Conservation (phyloP, 106 monocot species). For the Allium cepa region DNA sequence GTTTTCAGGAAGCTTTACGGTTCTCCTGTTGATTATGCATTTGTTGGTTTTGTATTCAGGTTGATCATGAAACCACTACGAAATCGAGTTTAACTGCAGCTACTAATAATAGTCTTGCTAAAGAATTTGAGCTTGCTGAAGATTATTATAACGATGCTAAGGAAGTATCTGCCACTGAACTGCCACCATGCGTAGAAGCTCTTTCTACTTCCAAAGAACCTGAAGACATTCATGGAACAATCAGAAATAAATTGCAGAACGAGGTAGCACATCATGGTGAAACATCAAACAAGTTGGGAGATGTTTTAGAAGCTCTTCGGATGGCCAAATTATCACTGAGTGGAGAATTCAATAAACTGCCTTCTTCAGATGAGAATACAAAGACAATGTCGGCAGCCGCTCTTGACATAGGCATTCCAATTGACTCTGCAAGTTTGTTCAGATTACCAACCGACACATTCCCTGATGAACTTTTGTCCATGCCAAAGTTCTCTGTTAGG, state of each 20-base stretch:
- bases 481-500: conserved; percentile 8
- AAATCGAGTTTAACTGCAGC: too few species aligned
- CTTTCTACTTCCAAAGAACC: neutral
- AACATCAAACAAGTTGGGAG: conserved; percentile 16
- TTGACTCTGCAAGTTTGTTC: conserved; percentile 37
- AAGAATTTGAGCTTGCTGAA: too few species aligned
- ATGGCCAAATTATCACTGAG: conserved; percentile 53
- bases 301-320: conserved; percentile 52
- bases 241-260: neutral
- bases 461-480: conserved; percentile 7
- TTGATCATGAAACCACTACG: too few species aligned
- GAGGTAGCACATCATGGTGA: neutral
- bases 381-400: conserved; percentile 11
- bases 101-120: too few species aligned
- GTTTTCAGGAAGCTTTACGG: too few species aligned
- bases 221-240: neutral
- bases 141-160: too few species aligned
- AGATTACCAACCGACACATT: conserved; percentile 49
- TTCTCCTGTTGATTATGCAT: too few species aligned
- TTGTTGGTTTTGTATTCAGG: too few species aligned
- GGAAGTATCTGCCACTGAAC: too few species aligned
- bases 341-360: conserved; percentile 19
- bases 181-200: too few species aligned
- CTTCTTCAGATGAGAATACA: conserved; percentile 7
- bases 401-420: conserved; percentile 13